Percentiles rank a stretch among this genome's conserved stretches.
Conservation (phyloP, 768 basidiomycete species). For the Leccinellum luteum region DNA sequence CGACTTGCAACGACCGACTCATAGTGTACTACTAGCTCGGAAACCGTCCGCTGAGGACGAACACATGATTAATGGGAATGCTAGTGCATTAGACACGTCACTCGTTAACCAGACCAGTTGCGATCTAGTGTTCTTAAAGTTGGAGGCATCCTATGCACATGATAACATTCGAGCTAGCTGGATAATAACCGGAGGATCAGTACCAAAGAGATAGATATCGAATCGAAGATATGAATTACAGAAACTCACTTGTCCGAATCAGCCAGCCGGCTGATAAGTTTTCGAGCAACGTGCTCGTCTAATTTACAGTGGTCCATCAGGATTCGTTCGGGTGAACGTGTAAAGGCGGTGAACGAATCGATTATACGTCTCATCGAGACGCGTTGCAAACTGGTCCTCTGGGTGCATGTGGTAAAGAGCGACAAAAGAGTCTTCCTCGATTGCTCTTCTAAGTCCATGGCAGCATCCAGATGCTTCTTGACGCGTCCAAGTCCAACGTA, state of each 20-base stretch:
- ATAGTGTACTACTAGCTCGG: not conserved
- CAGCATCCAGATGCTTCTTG: conserved; percentile 16
- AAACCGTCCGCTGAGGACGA: not conserved
- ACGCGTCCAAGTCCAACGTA: conserved; percentile 35
- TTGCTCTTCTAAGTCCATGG: conserved; percentile 23
- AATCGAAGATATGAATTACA: not conserved
- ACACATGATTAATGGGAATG: not conserved
- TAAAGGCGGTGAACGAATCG: conserved; percentile 3
- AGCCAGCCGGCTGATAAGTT: conserved; percentile 16
- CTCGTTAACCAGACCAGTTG: not conserved
- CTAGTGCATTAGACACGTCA: not conserved
- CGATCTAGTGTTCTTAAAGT: not conserved
- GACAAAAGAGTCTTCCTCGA: conserved; percentile 24
- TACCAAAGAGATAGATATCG: not conserved
- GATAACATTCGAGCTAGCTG: not conserved
- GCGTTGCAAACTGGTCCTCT: conserved; percentile 1
- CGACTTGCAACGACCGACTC: not conserved
- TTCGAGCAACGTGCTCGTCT: conserved; percentile 19
- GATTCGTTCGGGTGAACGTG: conserved; percentile 10
- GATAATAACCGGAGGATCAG: not conserved
- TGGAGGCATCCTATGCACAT: not conserved
- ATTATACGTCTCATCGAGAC: conserved; percentile 9
- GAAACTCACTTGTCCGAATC: not conserved
- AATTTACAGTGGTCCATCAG: conserved; percentile 20
- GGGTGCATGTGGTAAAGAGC: conserved; percentile 13